Evolutionary conservation across 169 alveolate genomes (phyloP).

Genomic region (Ichthyophthirius multifiliis): DNA sequence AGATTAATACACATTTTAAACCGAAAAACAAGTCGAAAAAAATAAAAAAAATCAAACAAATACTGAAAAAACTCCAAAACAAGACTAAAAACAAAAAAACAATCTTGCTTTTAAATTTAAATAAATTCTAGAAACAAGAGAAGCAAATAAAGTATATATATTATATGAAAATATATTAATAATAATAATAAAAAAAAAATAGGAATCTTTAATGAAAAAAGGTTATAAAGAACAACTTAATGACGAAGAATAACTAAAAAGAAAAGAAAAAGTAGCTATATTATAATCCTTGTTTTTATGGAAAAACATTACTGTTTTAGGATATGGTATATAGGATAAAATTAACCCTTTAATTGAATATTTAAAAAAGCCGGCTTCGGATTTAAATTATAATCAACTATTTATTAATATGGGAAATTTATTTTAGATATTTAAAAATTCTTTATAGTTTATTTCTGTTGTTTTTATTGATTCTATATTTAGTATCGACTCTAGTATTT

Average conservation of each 20-base stretch:
- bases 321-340: neutral
- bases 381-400: neutral
- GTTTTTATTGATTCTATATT: neutral
- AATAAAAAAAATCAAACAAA: neutral
- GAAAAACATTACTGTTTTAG: neutral
- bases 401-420: neutral
- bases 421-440: neutral
- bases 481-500: too few species aligned
- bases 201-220: too few species aligned
- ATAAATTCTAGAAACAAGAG: neutral
- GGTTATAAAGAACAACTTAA: too few species aligned
- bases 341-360: too few species aligned
- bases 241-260: too few species aligned
- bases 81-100: neutral
- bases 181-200: neutral
- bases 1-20: neutral
- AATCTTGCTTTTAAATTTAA: neutral
- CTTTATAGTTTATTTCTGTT: neutral
- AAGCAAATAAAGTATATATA: neutral
- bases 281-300: neutral
- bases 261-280: neutral
- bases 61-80: neutral
- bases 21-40: neutral
- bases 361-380: too few species aligned
- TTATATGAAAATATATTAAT: neutral